These are phyloP conservation scores for Aspergillus sclerotioniger DNA, from an alignment of 495 filamentous ascomycete genomes.

Conservation along the genomic window DNA sequence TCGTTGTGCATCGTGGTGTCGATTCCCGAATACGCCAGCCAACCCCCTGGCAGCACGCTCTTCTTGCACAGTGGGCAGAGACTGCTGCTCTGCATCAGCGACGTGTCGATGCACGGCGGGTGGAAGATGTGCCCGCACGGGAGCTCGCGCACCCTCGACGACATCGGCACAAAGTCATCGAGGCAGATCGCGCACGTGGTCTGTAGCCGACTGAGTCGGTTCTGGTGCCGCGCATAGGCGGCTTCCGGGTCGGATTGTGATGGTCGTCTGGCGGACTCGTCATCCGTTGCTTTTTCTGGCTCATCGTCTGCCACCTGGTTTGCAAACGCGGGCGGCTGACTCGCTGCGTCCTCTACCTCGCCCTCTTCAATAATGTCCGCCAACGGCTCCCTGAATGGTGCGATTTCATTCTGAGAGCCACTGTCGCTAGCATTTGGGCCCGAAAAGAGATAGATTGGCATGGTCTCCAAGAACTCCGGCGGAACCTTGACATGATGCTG, in stretches of 20 bases:
- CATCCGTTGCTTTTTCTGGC: not conserved
- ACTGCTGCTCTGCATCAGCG: conserved; percentile 66
- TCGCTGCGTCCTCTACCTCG: not conserved
- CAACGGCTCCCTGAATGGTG: not conserved
- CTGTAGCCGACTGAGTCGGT: conserved; percentile 33
- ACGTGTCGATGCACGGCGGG: conserved; percentile 80
- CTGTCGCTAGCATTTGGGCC: conserved; percentile 31
- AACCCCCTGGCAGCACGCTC: conserved; percentile 54
- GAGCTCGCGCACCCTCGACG: conserved; percentile 74
- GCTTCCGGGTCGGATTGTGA: not conserved
- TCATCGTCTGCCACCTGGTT: not conserved
- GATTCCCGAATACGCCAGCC: not conserved
- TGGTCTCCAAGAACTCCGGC: conserved; percentile 58
- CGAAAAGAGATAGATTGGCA: conserved; percentile 74
- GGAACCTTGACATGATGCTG: conserved; percentile 75
- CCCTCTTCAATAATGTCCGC: not conserved
- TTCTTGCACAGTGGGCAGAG: conserved; percentile 88
- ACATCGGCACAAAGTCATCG: conserved; percentile 67
- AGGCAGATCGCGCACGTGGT: conserved; percentile 83
- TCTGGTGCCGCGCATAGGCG: conserved; percentile 5
- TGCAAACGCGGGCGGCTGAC: not conserved
- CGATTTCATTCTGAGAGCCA: conserved; percentile 4
- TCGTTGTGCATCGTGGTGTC: conserved; percentile 6
- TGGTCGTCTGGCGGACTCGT: not conserved
- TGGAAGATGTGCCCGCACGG: conserved; percentile 92